Conservation (phyloP, 2,329 filamentous ascomycete species). For the Elsinoe australis region DNA sequence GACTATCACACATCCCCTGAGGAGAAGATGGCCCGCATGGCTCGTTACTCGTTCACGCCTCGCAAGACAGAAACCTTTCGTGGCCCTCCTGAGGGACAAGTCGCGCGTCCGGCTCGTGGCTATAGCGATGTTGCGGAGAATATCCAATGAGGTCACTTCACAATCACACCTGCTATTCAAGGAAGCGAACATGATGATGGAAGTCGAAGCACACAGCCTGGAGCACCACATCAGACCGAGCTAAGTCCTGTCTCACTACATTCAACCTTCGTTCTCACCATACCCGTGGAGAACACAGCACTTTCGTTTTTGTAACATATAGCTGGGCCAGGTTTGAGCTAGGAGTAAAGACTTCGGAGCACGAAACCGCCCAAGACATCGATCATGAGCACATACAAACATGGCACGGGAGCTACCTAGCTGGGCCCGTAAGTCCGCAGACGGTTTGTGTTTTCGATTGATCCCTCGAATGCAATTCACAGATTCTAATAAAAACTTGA, state of each 20-base stretch:
- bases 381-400: too few species aligned
- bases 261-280: too few species aligned
- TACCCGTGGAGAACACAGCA: too few species aligned
- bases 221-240: neutral
- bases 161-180: neutral
- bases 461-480: neutral
- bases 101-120: slow-evolving; percentile 20
- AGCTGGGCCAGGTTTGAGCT: too few species aligned
- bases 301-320: too few species aligned
- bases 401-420: too few species aligned
- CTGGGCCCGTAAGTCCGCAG: slow-evolving; percentile 7
- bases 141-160: neutral
- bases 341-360: too few species aligned
- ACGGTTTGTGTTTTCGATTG: slow-evolving; percentile 5
- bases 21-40: slow-evolving; percentile 75
- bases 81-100: slow-evolving; percentile 23
- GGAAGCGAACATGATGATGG: too few species aligned
- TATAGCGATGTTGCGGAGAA: slow-evolving; percentile 19
- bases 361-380: too few species aligned
- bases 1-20: slow-evolving; percentile 76
- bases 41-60: slow-evolving; percentile 64
- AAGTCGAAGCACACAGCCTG: too few species aligned
- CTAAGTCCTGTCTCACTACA: slow-evolving; percentile 1
- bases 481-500: too few species aligned
- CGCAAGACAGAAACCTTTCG: slow-evolving; percentile 33